Percentiles rank a stretch among this genome's conserved stretches.
phyloP scores from a whole-genome alignment of 2,329 filamentous ascomycete genomes.

The Xylogone sp. region DNA sequence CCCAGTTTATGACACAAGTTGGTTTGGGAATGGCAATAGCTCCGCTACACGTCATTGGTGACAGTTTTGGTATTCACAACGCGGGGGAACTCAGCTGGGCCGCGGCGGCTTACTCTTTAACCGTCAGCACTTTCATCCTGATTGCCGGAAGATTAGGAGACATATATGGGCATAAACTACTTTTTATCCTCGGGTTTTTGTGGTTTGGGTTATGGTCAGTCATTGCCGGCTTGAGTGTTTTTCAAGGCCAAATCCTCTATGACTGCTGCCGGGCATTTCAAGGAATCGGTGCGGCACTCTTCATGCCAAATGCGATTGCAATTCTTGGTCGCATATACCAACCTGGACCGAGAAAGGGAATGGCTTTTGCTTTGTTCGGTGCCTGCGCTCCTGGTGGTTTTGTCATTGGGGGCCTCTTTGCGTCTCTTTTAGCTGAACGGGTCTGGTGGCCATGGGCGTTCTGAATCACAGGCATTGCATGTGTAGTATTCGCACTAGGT shows the following conservation, averaged over 20 bases:
- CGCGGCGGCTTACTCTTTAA: too few species aligned
- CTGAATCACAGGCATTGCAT: conserved; percentile 39
- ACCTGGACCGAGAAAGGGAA: conserved; percentile 40
- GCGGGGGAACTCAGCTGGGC: too few species aligned
- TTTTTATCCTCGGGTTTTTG: too few species aligned
- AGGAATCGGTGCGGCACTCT: conserved; percentile 45
- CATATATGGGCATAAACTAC: too few species aligned
- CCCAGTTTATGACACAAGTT: too few species aligned
- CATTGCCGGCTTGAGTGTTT: conserved; percentile 14
- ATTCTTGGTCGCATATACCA: conserved; percentile 43
- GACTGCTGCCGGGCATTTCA: conserved; percentile 49
- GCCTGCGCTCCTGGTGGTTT: conserved; percentile 42
- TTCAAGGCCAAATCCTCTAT: conserved; percentile 27
- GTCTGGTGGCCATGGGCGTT: conserved; percentile 50
- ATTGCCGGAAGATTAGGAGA: too few species aligned
- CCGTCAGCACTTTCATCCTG: too few species aligned
- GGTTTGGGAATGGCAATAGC: too few species aligned
- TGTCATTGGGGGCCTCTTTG: conserved; percentile 36
- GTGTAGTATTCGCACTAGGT: conserved; percentile 30
- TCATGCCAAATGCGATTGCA: conserved; percentile 49
- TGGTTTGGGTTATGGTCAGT: too few species aligned
- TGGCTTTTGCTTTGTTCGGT: conserved; percentile 41
- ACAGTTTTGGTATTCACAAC: too few species aligned
- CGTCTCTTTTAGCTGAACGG: conserved; percentile 33
- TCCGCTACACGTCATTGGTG: too few species aligned